Conservation (phyloP, 257 asterid genomes). For the Lavandula angustifolia region DNA sequence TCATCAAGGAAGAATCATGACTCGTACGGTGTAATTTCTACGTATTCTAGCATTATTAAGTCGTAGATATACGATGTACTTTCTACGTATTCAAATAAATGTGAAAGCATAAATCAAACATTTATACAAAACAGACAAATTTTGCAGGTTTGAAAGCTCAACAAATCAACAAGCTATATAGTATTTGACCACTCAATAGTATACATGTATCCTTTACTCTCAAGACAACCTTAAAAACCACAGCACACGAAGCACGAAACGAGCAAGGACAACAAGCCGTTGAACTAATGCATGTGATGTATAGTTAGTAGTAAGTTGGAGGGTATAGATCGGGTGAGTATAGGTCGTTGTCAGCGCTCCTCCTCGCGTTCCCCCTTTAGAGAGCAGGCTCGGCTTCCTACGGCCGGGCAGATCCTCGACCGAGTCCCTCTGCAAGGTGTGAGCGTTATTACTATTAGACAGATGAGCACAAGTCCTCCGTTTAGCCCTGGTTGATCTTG, state of each 20-base stretch:
- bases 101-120: too few species aligned
- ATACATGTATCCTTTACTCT: neutral
- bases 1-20: too few species aligned
- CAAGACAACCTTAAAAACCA: constrained; percentile 18
- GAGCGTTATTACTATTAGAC: constrained; percentile 15
- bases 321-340: constrained; percentile 55
- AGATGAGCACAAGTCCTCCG: constrained; percentile 35
- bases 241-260: neutral
- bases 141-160: constrained; percentile 1
- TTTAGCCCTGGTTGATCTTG: constrained; percentile 51
- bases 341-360: constrained; percentile 63
- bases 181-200: too few species aligned
- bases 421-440: constrained; percentile 50
- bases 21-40: too few species aligned
- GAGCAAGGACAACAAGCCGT: constrained; percentile 48
- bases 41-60: too few species aligned
- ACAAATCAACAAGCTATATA: constrained; percentile 11
- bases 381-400: constrained; percentile 65
- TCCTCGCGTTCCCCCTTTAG: constrained; percentile 42
- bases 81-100: too few species aligned
- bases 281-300: constrained; percentile 27
- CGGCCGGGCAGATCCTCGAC: constrained; percentile 46
- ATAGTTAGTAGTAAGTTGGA: constrained; percentile 25
- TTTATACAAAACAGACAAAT: constrained; percentile 10
- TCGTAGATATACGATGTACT: too few species aligned